Base-by-base conservation (phyloP, 2,329 filamentous ascomycete species). In the Colletotrichum falcatum region DNA sequence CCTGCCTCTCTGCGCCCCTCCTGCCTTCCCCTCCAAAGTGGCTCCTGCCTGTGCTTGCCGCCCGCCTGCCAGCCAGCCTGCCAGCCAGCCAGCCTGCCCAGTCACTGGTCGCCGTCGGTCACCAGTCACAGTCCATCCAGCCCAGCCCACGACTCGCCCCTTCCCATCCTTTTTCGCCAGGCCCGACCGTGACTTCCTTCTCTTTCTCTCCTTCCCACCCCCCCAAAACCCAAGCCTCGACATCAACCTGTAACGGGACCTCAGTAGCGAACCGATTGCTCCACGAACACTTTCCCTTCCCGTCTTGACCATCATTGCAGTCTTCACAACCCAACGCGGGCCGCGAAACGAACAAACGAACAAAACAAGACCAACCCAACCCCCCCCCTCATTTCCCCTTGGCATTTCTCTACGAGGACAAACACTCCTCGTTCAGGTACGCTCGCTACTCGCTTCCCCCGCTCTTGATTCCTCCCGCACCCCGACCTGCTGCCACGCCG, bases 131-230 rank as follows among this genome's bases (percentile, higher is more conserved):
- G 30, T 46, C 60, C 55, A 20, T 23, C 58, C 59, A 35, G 58
- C 28, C 42, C 59, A 46, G 23, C 46, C 44, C 46, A 61, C 59
- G 53, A 70, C 55, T 61, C 49, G 51, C 68, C 63, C 55, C 71
- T 72, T 73, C 64, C 69, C 67, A 65, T 76, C 75, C 67, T 71
- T 75, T 74, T 74, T 74, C 77, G 76, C 75, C 73, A 74, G 75
- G 77, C 65, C 69, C 48, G 56, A 58, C 66, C 56, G 56, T 63
- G 46, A 48, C 69, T 72, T 66, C 56, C 67, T 51, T 65, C 64
- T 67, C 62, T 66, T 56, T 75, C 70, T 66, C 71, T 71, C 60
- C 66, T 67, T 65, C 71, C 72, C 51, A 74, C 72, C 75, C 51
- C 74, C 72, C 75, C 59, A 63, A 75, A 61, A 70, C 65, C 42